Conservation (phyloP, 2,329 filamentous ascomycete genomes). For the Trichothecium roseum region DNA sequence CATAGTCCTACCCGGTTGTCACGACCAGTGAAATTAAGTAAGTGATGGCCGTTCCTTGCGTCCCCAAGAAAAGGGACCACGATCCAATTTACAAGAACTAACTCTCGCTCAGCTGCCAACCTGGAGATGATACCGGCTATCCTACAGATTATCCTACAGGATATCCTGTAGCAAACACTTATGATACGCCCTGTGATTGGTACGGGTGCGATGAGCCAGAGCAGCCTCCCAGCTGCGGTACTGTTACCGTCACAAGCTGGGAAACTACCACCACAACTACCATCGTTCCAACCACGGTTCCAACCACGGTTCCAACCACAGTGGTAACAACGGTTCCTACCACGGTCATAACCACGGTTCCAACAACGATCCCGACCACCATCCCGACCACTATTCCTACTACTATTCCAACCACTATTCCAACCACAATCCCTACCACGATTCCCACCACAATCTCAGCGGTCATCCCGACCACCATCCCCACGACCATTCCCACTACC, state of each 20-base stretch:
- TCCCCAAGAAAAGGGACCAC: too few relatives aligned
- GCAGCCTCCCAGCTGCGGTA: background rate
- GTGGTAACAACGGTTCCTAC: background rate
- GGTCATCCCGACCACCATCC: background rate
- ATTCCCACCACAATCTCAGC: background rate
- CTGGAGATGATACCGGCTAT: too few relatives aligned
- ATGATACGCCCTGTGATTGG: too few relatives aligned
- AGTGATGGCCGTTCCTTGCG: too few relatives aligned
- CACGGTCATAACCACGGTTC: slow-evolving; percentile 1
- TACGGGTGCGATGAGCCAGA: background rate
- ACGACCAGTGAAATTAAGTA: background rate
- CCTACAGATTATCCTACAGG: too few relatives aligned
- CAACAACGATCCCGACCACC: background rate
- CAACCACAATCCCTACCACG: background rate
- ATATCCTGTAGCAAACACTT: too few relatives aligned
- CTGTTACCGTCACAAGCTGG: background rate
- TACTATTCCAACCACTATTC: background rate
- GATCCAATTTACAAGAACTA: too few relatives aligned
- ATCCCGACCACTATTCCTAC: too few relatives aligned
- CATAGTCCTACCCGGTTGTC: background rate
- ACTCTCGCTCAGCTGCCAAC: too few relatives aligned
- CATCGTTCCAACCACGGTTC: background rate
- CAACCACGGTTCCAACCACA: slow-evolving; percentile 1
- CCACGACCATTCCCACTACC: background rate
- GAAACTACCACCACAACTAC: background rate